These are phyloP conservation scores for Fraxinus anomala DNA, from an alignment of 257 asterid species.

Conservation along the genomic window DNA sequence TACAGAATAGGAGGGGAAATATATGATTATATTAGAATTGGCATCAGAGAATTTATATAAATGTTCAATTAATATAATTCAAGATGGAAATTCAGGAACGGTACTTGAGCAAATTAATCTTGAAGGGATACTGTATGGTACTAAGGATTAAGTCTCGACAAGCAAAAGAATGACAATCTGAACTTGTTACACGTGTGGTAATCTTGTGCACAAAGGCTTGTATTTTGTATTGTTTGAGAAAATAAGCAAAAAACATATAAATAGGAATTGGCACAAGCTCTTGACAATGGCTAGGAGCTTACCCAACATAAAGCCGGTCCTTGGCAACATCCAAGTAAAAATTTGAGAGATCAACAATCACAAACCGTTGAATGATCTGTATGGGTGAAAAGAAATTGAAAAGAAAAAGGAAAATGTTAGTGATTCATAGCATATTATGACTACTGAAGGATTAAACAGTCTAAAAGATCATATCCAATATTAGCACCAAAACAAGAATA, in stretches of 20 bases:
- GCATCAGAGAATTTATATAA: background rate
- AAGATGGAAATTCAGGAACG: background rate
- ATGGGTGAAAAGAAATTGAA: conserved; percentile 24
- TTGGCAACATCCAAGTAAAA: conserved; percentile 94
- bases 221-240: background rate
- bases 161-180: background rate
- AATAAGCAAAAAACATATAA: background rate
- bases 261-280: conserved; percentile 5
- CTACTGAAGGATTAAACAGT: background rate
- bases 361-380: conserved; percentile 91
- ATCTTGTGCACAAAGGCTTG: too few relatives aligned
- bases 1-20: background rate
- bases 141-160: background rate
- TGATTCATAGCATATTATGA: background rate
- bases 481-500: background rate
- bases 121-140: background rate
- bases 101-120: background rate
- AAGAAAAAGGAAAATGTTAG: background rate
- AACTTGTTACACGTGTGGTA: too few relatives aligned
- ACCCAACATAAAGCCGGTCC: conserved; percentile 99
- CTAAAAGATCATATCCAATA: background rate
- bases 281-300: conserved; percentile 29
- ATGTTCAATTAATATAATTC: background rate
- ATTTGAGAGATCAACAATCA: conserved; percentile 89
- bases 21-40: background rate